Evolutionary conservation across 225 moss, liverwort and hornwort genomes (phyloP).

Genomic region (Pseudoscleropodium purum): DNA sequence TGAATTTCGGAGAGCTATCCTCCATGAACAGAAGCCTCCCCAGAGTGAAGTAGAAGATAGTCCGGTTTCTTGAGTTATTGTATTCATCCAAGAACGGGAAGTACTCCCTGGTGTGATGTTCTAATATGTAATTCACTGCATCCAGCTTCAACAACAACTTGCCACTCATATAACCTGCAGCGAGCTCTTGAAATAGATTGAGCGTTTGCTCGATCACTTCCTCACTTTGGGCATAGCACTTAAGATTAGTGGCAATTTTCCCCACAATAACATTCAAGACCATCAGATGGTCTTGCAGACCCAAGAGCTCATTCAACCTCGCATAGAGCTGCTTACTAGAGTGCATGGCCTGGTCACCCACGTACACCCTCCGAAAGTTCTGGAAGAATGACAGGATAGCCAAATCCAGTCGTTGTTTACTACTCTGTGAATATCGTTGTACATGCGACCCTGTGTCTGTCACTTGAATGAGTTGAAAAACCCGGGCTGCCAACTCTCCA

Average conservation of each 20-base stretch:
- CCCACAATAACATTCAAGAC: constrained; percentile 56
- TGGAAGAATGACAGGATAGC: constrained; percentile 56
- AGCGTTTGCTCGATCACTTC: constrained; percentile 63
- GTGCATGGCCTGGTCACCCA: constrained; percentile 68
- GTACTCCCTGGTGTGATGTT: constrained; percentile 58
- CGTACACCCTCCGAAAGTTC: constrained; percentile 58
- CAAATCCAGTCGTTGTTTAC: constrained; percentile 58
- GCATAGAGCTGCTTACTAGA: constrained; percentile 62
- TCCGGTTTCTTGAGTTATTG: constrained; percentile 47
- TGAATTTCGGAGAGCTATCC: constrained; percentile 59
- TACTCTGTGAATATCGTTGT: constrained; percentile 48
- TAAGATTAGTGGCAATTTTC: constrained; percentile 54
- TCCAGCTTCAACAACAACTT: constrained; percentile 64
- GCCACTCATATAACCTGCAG: constrained; percentile 62
- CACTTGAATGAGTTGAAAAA: constrained; percentile 58
- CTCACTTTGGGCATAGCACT: constrained; percentile 62
- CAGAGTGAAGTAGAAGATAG: constrained; percentile 55
- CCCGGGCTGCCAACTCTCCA: constrained; percentile 54
- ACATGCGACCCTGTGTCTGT: constrained; percentile 53
- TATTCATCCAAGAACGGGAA: constrained; percentile 62
- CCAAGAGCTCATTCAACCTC: constrained; percentile 52
- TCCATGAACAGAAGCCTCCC: constrained; percentile 64
- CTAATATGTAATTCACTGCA: constrained; percentile 55
- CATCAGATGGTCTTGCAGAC: constrained; percentile 56
- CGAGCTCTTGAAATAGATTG: constrained; percentile 56